Evolutionary conservation across 768 basidiomycete species (phyloP).

Genomic region (Gloeostereum incarnatum): DNA sequence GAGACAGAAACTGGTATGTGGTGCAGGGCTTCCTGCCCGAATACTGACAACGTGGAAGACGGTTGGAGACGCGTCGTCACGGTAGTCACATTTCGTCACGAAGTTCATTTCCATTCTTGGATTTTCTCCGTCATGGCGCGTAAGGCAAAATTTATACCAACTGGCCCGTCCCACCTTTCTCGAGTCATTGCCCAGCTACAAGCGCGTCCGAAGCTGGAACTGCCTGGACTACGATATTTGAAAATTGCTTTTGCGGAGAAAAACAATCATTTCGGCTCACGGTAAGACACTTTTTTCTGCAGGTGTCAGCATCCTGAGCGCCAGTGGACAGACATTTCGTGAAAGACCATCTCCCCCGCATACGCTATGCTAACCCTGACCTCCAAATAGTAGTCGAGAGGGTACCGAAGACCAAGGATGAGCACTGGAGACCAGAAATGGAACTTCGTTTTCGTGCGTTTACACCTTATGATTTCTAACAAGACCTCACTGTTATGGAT

Average conservation of each 20-base stretch:
- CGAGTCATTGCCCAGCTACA: conserved; percentile 43
- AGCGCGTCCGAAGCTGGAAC: conserved; percentile 36
- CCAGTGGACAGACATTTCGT: conserved; percentile 53
- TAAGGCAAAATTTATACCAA: no score
- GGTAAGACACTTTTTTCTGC: conserved; percentile 25
- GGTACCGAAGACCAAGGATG: conserved; percentile 39
- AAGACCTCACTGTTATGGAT: conserved; percentile 21
- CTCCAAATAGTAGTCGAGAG: conserved; percentile 53
- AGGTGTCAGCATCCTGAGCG: not conserved
- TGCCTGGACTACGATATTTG: conserved; percentile 40
- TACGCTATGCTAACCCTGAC: conserved; percentile 68
- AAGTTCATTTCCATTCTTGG: no score
- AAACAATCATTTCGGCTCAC: conserved; percentile 70
- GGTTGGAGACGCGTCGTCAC: no score
- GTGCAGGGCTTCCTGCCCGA: no score
- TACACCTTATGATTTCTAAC: not conserved
- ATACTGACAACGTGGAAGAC: no score
- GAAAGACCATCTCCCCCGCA: conserved; percentile 69
- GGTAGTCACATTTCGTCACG: no score
- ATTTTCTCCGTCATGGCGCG: no score
- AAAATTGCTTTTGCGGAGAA: conserved; percentile 46
- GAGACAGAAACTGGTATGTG: no score
- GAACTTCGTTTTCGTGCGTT: conserved; percentile 55
- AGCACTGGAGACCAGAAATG: conserved; percentile 54
- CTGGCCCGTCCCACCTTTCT: no score